Evolutionary conservation across 441 rosid genomes (phyloP), one percentile per base, ranked within the genome.

Genomic region (Raphanus hybrid): DNA sequence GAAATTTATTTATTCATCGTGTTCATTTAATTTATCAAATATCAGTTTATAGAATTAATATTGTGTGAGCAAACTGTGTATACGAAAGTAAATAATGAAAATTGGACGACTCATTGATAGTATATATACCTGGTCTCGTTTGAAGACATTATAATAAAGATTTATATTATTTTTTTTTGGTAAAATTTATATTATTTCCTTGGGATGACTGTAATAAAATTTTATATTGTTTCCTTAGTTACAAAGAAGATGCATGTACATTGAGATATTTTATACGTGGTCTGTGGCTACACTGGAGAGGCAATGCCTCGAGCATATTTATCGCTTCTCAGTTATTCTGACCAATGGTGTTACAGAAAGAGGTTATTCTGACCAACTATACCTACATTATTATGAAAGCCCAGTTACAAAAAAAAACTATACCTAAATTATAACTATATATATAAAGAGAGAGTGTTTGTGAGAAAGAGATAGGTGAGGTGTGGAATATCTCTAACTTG

Each of bases 401-500:
- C 26, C 26, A 23, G 26, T 23, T 23, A 23, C 26, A 23, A 23
- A 23, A 23, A 23, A 23, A 23, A 23, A 23, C 26, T 23, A 23
- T 23, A 23, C 26, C 26, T 23, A 58, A 12, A 26, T 8, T 57
- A 66, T 16, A 34, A 6, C 41, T 18, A 59, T 7, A 37, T 8
- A 62, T 14, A 43, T 4, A 41, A 15, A 35, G 64, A 14, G 65
- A 64, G 50, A 6, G 50, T 35, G 26, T 5, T 26, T 9, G 26
- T 32, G 45, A 64, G 69, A 66, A 11, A 41, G 67, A 12, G 68
- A 58, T 57, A 27, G 8, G 43, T 75, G 73, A 34, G 55, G 43
- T 35, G 50, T 64, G 39, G 45, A 6, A 60, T 63, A 70, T 70
- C 75, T 70, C 66, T 63, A 69, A 69, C 64, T 52, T 69, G 69